Percentiles rank a stretch among this genome's conserved stretches.
These are phyloP conservation scores for Blastocystis sp. DNA, from an alignment of 352 stramenopile genomes.

Conservation along the genomic window DNA sequence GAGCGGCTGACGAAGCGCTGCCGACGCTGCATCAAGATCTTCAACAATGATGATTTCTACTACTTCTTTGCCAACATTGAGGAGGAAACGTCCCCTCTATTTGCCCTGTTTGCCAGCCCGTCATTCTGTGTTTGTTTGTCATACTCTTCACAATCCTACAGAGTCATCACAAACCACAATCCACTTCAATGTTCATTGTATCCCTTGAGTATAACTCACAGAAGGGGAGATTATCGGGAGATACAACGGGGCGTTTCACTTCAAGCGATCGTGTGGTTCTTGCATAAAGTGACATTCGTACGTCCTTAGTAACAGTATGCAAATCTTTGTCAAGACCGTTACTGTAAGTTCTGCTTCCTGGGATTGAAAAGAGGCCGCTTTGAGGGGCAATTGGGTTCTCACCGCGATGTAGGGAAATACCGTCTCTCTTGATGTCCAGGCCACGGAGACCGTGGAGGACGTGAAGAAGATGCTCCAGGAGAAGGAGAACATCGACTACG, in stretches of 20 bases:
- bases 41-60: slow-evolving; percentile 64
- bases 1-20: slow-evolving; percentile 16
- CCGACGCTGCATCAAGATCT: slow-evolving; percentile 38
- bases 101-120: neutral
- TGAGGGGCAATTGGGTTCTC: neutral
- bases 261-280: neutral
- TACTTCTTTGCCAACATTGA: slow-evolving; percentile 51
- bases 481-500: slow-evolving; percentile 65
- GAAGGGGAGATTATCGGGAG: slow-evolving; percentile 18
- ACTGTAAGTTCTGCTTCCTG: slow-evolving; percentile 18
- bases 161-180: no score
- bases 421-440: slow-evolving; percentile 65
- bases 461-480: slow-evolving; percentile 67
- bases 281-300: slow-evolving; percentile 55
- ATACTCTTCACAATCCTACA: neutral
- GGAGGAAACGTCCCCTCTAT: slow-evolving; percentile 11
- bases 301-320: slow-evolving; percentile 46
- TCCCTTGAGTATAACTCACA: no score
- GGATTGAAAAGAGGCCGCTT: neutral
- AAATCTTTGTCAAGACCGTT: slow-evolving; percentile 67
- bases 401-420: slow-evolving; percentile 54
- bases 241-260: neutral
- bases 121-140: neutral
- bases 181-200: no score
- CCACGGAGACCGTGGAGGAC: slow-evolving; percentile 52